Base-by-base conservation (phyloP, 2,329 filamentous ascomycete species). In the Colletotrichum cereale region DNA sequence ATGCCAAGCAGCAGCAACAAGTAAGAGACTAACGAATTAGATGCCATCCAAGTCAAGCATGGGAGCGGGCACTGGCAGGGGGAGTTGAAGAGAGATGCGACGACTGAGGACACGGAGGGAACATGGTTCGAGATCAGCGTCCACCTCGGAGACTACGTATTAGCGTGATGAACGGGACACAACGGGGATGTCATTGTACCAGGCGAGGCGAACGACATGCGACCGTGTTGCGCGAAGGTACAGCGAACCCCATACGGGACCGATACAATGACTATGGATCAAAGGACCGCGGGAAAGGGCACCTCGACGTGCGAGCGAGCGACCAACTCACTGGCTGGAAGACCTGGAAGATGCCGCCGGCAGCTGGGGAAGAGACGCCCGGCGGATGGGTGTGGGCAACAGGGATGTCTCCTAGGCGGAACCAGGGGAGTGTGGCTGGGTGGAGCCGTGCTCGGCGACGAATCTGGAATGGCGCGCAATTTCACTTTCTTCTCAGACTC, bases 41-140 rank as follows among this genome's bases (percentile, higher is more conserved):
- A 58, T 61, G 58, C 65, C 69, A 72, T 69, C 69, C 50, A 47
- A 69, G 69, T 60, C 63, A 38, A 36, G 40, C 57, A 61, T 50
- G 64, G 57, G 42, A 71, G 44, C 64, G 64, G 52, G 47, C 26
- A 58, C 52, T 48, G 56, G 2, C 24, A 42, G 55, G 31, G 31
- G 65, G 58, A 55, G 7, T n/a, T 42, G 42, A 36, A 52, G 26
- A 52, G 26, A 61, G 57, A 63, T 68, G 58, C 58, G 44, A 76
- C 74, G 48, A 67, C 60, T 44, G 47, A 74, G 62, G 67, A 73
- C 57, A 66, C 57, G 58, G 72, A 71, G 65, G 69, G 73, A 69
- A 70, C 42, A 21, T 61, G 52, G 48, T 31, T 60, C 65, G 24
- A 65, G 66, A 40, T 68, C 67, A 62, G 73, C 65, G 38, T 60